Conservation (phyloP, 257 asterid species). For the Cruciata laevipes region DNA sequence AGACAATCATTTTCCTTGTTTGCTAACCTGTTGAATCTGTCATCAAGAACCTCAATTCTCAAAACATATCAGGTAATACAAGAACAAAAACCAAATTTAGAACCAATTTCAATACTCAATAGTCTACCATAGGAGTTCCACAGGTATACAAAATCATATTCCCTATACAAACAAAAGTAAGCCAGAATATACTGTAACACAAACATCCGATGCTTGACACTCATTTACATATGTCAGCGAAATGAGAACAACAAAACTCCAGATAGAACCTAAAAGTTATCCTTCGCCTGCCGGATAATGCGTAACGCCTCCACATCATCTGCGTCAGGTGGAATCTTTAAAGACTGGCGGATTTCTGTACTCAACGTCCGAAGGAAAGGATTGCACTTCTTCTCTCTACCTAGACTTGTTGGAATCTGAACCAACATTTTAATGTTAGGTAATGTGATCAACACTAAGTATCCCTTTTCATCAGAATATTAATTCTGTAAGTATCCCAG, state of each 20-base stretch:
- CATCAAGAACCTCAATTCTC: not conserved
- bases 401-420: conserved; percentile 75
- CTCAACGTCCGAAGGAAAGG: conserved; percentile 94
- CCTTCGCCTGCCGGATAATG: conserved; percentile 74
- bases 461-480: not conserved
- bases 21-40: not conserved
- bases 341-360: conserved; percentile 59
- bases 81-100: not conserved
- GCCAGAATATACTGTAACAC: conserved; percentile 2
- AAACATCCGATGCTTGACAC: not conserved
- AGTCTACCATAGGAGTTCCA: not conserved
- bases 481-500: not conserved
- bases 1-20: not conserved
- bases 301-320: conserved; percentile 72
- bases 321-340: conserved; percentile 58
- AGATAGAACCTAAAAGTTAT: conserved; percentile 45
- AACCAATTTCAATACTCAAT: not conserved
- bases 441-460: not conserved
- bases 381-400: conserved; percentile 72
- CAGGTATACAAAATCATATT: not conserved
- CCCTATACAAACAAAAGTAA: conserved; percentile 10
- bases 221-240: not conserved
- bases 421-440: not conserved
- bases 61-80: not conserved
- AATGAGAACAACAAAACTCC: not conserved